Conservation (phyloP, 1,284 basidiomycete genomes). For the Boletellus dicymbophilus region DNA sequence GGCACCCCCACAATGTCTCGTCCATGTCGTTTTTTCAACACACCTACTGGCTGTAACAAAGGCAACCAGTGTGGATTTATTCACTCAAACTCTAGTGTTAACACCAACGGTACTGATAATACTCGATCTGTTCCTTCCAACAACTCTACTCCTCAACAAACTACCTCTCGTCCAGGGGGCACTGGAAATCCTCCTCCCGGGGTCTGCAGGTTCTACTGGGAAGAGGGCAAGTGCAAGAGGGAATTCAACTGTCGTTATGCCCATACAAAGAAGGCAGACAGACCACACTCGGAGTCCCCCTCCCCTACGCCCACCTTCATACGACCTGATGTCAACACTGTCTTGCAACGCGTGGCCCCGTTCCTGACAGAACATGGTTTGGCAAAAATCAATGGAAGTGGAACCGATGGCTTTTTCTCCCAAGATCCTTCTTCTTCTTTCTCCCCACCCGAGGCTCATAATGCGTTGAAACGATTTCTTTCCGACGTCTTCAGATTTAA, state of each 20-base stretch:
- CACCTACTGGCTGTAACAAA: too few species aligned
- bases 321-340: slow-evolving; percentile 18
- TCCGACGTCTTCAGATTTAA: slow-evolving; percentile 47
- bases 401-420: slow-evolving; percentile 40
- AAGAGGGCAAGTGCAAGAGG: slow-evolving; percentile 46
- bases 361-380: slow-evolving; percentile 51
- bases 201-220: slow-evolving; percentile 56
- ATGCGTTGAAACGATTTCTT: slow-evolving; percentile 47
- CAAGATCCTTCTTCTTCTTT: slow-evolving; percentile 25
- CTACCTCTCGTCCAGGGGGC: too few species aligned
- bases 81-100: too few species aligned
- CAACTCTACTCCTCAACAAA: too few species aligned
- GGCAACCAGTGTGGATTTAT: too few species aligned
- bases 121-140: too few species aligned
- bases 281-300: not conserved
- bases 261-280: slow-evolving; percentile 36
- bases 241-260: slow-evolving; percentile 50
- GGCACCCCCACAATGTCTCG: too few species aligned
- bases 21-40: too few species aligned
- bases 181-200: slow-evolving; percentile 18
- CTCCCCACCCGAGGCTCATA: slow-evolving; percentile 53
- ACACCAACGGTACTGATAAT: too few species aligned
- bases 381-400: slow-evolving; percentile 39
- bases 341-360: slow-evolving; percentile 35
- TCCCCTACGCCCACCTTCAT: slow-evolving; percentile 3